Percentiles rank a stretch among this genome's conserved stretches.
These are phyloP conservation scores for Edaphochlamys debaryana DNA, from an alignment of 139 green algal species.

Conservation along the genomic window DNA sequence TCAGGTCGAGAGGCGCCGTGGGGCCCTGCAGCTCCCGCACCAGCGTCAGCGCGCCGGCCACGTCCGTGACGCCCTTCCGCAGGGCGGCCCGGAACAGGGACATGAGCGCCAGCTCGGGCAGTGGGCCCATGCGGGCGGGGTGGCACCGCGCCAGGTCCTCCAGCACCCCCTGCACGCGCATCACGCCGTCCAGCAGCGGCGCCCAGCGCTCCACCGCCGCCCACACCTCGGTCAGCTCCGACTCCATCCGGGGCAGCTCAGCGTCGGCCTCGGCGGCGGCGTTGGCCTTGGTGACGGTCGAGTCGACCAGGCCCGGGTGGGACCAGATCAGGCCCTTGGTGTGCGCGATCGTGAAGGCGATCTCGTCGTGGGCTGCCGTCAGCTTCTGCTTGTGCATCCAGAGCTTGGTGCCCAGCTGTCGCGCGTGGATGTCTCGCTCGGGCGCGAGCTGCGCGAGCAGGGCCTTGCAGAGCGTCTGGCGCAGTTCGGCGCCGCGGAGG, in stretches of 20 bases:
- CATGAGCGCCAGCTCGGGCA: conserved; percentile 12
- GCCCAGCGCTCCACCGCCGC: not conserved
- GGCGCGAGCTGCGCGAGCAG: conserved; percentile 5
- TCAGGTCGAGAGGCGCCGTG: conserved; percentile 34
- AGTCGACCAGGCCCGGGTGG: conserved; percentile 38
- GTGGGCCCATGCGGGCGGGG: not conserved
- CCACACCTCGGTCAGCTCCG: not conserved
- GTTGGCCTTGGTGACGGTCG: conserved; percentile 26
- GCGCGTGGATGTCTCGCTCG: conserved; percentile 18
- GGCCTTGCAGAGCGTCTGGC: not conserved
- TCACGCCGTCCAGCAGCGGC: conserved; percentile 30
- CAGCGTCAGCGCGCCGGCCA: conserved; percentile 11
- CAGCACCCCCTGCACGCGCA: conserved; percentile 30
- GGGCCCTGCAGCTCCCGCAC: conserved; percentile 40
- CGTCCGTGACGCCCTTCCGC: conserved; percentile 16
- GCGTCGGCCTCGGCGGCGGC: not conserved
- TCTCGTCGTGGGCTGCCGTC: conserved; percentile 6
- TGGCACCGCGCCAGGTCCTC: conserved; percentile 14
- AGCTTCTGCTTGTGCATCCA: conserved; percentile 1
- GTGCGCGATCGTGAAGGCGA: conserved; percentile 47
- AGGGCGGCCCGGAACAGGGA: conserved; percentile 12
- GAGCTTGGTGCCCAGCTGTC: conserved; percentile 16
- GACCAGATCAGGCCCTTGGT: conserved; percentile 30
- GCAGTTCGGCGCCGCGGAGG: conserved; percentile 32
- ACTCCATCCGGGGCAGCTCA: conserved; percentile 27